Conservation (phyloP, 2,329 filamentous ascomycete species). For the Dactylellina cionopaga region DNA sequence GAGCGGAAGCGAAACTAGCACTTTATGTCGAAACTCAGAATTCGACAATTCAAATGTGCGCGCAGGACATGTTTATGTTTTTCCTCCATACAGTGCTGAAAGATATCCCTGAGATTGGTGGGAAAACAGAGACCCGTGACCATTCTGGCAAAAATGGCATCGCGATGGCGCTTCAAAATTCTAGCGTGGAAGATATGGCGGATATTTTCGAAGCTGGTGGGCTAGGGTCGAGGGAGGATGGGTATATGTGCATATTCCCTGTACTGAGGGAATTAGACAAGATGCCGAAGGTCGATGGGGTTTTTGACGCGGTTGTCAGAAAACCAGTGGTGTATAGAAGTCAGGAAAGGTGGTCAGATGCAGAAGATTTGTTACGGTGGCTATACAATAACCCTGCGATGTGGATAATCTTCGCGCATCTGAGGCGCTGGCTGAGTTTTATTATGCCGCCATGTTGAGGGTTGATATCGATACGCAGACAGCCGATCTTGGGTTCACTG, state of each 20-base stretch:
- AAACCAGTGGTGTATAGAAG: conserved; percentile 12
- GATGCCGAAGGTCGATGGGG: conserved; percentile 24
- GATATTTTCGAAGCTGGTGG: conserved; percentile 56
- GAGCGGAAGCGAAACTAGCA: not conserved
- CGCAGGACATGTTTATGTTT: conserved; percentile 46
- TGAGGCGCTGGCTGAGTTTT: conserved; percentile 20
- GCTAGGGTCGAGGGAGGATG: conserved; percentile 55
- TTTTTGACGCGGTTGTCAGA: conserved; percentile 11
- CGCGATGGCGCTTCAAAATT: conserved; percentile 23
- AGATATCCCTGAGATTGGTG: conserved; percentile 19
- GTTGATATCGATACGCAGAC: conserved; percentile 3
- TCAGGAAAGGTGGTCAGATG: conserved; percentile 11
- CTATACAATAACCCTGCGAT: conserved; percentile 6
- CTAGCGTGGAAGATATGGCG: conserved; percentile 45
- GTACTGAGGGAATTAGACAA: conserved; percentile 53
- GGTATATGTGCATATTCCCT: conserved; percentile 58
- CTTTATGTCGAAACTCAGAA: conserved; percentile 20
- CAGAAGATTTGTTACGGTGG: conserved; percentile 20
- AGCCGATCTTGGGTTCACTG: conserved; percentile 16
- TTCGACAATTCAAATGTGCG: conserved; percentile 36
- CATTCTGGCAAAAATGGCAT: not conserved
- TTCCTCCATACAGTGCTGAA: conserved; percentile 18
- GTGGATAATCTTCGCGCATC: not conserved
- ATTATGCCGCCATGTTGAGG: conserved; percentile 32
- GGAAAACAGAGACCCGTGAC: conserved; percentile 18